phyloP scores from a whole-genome alignment of 129 eudicot genomes.

The Chrysanthemum lavandulifolium region DNA sequence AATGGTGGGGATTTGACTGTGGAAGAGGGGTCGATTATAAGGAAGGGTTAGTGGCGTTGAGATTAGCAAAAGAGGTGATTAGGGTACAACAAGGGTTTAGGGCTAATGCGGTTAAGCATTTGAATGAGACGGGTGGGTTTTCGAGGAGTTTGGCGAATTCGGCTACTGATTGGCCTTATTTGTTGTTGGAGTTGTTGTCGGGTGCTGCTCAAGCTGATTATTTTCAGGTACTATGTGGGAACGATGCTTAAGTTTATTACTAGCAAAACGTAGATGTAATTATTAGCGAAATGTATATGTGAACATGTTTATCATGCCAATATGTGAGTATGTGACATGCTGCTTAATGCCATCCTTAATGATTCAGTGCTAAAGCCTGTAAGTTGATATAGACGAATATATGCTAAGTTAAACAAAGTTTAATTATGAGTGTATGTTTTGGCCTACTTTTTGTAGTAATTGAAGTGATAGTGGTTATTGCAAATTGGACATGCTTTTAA shows the following conservation, averaged over 20 bases:
- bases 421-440: not conserved
- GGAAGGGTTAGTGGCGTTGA: slow-evolving; percentile 77
- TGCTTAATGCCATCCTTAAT: not conserved
- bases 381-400: not conserved
- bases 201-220: slow-evolving; percentile 78
- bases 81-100: slow-evolving; percentile 78
- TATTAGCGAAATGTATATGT: not conserved
- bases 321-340: slow-evolving; percentile 10
- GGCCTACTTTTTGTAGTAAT: not conserved
- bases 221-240: slow-evolving; percentile 65
- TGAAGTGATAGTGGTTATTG: slow-evolving; percentile 8
- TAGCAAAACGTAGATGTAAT: not conserved
- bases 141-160: slow-evolving; percentile 78
- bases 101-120: slow-evolving; percentile 62
- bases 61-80: slow-evolving; percentile 84
- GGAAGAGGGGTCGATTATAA: slow-evolving; percentile 52
- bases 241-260: slow-evolving; percentile 2
- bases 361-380: slow-evolving; percentile 12
- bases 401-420: slow-evolving; percentile 10
- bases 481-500: not conserved
- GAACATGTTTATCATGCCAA: slow-evolving; percentile 3
- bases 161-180: slow-evolving; percentile 93
- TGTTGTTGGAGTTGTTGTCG: slow-evolving; percentile 83
- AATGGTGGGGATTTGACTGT: slow-evolving; percentile 28
- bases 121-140: slow-evolving; percentile 77